A percentile compares a stretch with the other conserved stretches of the same genome.
Conservation (phyloP, 805 yeast genomes). For the Tanozyma kutaoensis region DNA sequence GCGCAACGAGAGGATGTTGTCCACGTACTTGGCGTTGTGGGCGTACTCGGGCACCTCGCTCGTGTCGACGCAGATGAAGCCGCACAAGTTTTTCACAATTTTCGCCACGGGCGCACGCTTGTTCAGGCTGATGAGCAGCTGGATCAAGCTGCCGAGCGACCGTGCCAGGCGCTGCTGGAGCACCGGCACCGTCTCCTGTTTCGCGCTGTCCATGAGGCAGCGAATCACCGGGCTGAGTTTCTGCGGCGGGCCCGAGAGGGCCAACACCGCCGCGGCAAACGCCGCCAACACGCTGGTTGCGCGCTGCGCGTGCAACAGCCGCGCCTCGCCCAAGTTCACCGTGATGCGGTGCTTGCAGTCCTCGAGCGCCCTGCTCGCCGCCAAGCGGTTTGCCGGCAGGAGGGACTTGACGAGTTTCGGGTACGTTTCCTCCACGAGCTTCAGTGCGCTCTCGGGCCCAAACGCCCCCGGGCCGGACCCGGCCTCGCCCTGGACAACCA, state of each 20-base stretch:
- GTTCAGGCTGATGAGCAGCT: constrained; percentile 38
- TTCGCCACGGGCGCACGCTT: constrained; percentile 77
- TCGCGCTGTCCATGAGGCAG: constrained; percentile 85
- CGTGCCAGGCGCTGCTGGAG: constrained; percentile 63
- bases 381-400: constrained; percentile 56
- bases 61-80: constrained; percentile 89
- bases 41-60: constrained; percentile 89
- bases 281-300: constrained; percentile 54
- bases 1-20: constrained; percentile 55
- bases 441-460: constrained; percentile 63
- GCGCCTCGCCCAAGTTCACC: constrained; percentile 58
- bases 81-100: constrained; percentile 80
- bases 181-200: constrained; percentile 51
- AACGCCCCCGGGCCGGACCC: constrained; percentile 94
- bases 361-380: constrained; percentile 59
- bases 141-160: constrained; percentile 52
- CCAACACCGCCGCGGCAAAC: constrained; percentile 61
- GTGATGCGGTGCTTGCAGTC: constrained; percentile 62
- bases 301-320: constrained; percentile 34
- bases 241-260: constrained; percentile 59
- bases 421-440: constrained; percentile 48
- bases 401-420: constrained; percentile 50
- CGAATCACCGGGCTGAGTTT: constrained; percentile 84
- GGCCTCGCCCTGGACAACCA: constrained; percentile 85
- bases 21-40: constrained; percentile 41